These are phyloP conservation scores for Nepenthes mirabilis DNA, from an alignment of 148 eudicot species.

Conservation along the genomic window DNA sequence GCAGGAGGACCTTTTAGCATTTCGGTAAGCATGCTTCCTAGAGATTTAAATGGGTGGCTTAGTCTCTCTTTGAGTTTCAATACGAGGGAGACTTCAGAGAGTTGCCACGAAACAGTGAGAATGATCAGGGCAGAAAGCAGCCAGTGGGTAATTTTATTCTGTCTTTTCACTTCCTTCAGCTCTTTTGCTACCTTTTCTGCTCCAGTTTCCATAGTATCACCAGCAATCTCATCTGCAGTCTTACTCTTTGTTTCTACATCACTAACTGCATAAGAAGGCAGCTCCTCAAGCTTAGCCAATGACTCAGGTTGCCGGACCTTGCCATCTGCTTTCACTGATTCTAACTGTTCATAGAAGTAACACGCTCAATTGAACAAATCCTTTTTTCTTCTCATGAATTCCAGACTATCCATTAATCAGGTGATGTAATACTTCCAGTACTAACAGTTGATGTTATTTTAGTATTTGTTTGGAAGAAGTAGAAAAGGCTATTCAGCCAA, in stretches of 20 bases:
- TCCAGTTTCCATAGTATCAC: not conserved
- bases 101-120: constrained; percentile 4
- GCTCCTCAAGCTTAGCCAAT: constrained; percentile 5
- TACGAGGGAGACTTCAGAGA: not conserved
- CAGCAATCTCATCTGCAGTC: constrained; percentile 1
- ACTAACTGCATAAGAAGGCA: constrained; percentile 5
- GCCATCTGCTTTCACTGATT: constrained; percentile 10
- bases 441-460: no score
- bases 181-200: constrained; percentile 34
- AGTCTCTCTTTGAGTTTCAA: constrained; percentile 1
- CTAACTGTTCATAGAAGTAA: constrained; percentile 6
- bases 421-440: no score
- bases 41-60: constrained; percentile 16
- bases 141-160: constrained; percentile 48
- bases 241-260: constrained; percentile 6
- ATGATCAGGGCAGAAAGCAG: not conserved
- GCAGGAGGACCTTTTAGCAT: constrained; percentile 18
- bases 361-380: not conserved
- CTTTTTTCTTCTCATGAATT: not conserved
- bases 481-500: no score
- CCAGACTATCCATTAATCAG: not conserved
- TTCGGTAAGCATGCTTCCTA: constrained; percentile 27
- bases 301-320: constrained; percentile 13
- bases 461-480: no score
- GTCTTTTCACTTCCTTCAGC: constrained; percentile 45